phyloP scores from a whole-genome alignment of 1,284 basidiomycete genomes.

The Trametes hirsuta region DNA sequence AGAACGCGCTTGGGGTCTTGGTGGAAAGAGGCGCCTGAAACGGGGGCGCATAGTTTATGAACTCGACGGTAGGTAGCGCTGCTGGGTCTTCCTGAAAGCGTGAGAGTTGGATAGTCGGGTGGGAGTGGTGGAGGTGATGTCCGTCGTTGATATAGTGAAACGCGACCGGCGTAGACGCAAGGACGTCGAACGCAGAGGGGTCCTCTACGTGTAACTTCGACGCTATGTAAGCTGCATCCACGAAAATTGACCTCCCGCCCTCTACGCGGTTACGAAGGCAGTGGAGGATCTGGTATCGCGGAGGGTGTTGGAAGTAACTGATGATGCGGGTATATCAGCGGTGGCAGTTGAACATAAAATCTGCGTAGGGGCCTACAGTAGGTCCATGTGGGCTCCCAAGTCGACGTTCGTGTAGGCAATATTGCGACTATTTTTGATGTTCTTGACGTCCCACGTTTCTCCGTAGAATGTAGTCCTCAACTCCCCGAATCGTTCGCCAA shows the following conservation, averaged over 20 bases:
- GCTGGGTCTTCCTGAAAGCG: conserved; percentile 14
- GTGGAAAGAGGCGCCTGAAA: conserved; percentile 85
- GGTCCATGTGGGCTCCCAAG: conserved; percentile 91
- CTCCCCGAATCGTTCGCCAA: conserved; percentile 73
- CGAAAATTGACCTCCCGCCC: conserved; percentile 89
- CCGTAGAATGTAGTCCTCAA: conserved; percentile 93
- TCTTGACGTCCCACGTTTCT: conserved; percentile 88
- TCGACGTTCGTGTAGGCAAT: conserved; percentile 95
- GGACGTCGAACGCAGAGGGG: conserved; percentile 59
- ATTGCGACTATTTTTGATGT: conserved; percentile 77
- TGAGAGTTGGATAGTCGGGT: conserved; percentile 79
- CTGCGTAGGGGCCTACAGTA: conserved; percentile 61
- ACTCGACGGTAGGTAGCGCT: conserved; percentile 43
- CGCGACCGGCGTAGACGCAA: conserved; percentile 68
- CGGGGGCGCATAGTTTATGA: conserved; percentile 93
- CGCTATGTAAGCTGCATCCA: conserved; percentile 80
- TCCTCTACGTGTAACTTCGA: conserved; percentile 53
- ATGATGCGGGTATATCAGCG: neutral
- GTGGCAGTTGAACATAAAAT: neutral
- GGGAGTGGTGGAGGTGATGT: conserved; percentile 81
- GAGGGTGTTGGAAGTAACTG: conserved; percentile 89
- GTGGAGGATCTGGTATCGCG: conserved; percentile 91
- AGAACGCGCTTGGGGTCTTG: conserved; percentile 59
- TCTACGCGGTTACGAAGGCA: conserved; percentile 83
- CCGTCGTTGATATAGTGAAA: conserved; percentile 95